A percentile compares a stretch with the other conserved stretches of the same genome.
Conservation (phyloP, 768 basidiomycete species). For the Podaxis carcinomalis region DNA sequence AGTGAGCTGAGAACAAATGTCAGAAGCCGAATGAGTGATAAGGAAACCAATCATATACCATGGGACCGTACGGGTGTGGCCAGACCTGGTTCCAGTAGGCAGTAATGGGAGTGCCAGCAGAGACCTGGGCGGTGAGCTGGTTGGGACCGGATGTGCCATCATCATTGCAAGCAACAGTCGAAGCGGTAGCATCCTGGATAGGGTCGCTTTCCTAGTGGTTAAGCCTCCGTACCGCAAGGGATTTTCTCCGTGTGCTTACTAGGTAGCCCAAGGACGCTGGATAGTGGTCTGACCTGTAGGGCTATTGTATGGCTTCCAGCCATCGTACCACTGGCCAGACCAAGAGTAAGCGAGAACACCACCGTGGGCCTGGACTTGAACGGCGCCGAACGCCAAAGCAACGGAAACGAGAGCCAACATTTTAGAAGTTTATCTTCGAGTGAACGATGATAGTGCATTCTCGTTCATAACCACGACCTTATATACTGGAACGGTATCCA, state of each 20-base stretch:
- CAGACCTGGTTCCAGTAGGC: slow-evolving; percentile 44
- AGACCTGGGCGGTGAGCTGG: slow-evolving; percentile 37
- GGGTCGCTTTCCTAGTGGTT: slow-evolving; percentile 28
- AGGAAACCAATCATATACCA: slow-evolving; percentile 22
- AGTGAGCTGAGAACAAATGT: slow-evolving; percentile 25
- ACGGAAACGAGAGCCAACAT: slow-evolving; percentile 28
- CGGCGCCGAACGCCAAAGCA: slow-evolving; percentile 25
- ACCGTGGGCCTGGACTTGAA: slow-evolving; percentile 34
- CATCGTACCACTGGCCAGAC: slow-evolving; percentile 34
- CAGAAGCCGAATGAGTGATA: neutral
- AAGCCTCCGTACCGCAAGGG: neutral
- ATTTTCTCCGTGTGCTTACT: slow-evolving; percentile 22
- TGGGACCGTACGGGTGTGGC: slow-evolving; percentile 41
- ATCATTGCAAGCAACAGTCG: slow-evolving; percentile 42
- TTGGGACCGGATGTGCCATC: slow-evolving; percentile 35
- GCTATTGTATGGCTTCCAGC: slow-evolving; percentile 39
- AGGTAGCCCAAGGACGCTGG: slow-evolving; percentile 40
- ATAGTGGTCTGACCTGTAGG: slow-evolving; percentile 38
- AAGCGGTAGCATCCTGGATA: slow-evolving; percentile 31
- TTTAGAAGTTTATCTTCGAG: neutral
- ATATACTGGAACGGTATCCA: neutral
- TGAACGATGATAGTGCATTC: neutral
- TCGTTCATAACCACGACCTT: neutral
- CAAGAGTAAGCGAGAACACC: slow-evolving; percentile 40
- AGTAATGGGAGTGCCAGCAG: slow-evolving; percentile 37